These are phyloP conservation scores for Chenopodium berlandieri DNA, from an alignment of 148 eudicot genomes.

Conservation along the genomic window DNA sequence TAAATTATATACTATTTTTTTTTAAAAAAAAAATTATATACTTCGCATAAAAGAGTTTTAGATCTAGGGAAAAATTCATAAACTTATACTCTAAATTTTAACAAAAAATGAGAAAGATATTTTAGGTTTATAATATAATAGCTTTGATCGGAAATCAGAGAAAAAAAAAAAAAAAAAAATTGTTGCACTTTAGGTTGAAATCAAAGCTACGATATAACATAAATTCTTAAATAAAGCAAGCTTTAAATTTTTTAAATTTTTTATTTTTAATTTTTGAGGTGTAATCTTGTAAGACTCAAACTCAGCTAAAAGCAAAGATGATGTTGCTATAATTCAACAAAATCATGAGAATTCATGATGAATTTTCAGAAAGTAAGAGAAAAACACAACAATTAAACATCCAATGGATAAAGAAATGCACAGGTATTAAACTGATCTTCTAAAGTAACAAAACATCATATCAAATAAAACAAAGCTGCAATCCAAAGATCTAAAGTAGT, in stretches of 20 bases:
- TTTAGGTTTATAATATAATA: too few relatives aligned
- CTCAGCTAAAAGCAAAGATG: neutral
- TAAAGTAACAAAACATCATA: slow-evolving; percentile 1
- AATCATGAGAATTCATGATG: neutral
- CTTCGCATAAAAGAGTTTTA: neutral
- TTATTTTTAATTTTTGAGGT: too few relatives aligned
- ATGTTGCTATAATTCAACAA: neutral
- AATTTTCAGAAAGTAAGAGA: neutral
- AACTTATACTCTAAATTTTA: neutral
- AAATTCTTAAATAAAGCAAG: neutral
- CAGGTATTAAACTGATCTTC: neutral
- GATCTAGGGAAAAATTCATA: neutral
- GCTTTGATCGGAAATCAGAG: too few relatives aligned
- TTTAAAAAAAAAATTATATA: too few relatives aligned
- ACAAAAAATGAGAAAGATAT: neutral
- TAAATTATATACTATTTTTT: too few relatives aligned
- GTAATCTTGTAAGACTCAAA: too few relatives aligned
- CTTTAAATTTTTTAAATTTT: neutral
- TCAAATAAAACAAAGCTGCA: slow-evolving; percentile 4
- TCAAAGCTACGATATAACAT: neutral
- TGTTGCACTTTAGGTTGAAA: too few relatives aligned
- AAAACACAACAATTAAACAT: slow-evolving; percentile 1
- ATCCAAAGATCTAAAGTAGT: neutral
- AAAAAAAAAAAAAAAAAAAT: too few relatives aligned
- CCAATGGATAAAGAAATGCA: slow-evolving; percentile 7